Conservation (phyloP, 768 basidiomycete species). For the Naganishia randhawae region DNA sequence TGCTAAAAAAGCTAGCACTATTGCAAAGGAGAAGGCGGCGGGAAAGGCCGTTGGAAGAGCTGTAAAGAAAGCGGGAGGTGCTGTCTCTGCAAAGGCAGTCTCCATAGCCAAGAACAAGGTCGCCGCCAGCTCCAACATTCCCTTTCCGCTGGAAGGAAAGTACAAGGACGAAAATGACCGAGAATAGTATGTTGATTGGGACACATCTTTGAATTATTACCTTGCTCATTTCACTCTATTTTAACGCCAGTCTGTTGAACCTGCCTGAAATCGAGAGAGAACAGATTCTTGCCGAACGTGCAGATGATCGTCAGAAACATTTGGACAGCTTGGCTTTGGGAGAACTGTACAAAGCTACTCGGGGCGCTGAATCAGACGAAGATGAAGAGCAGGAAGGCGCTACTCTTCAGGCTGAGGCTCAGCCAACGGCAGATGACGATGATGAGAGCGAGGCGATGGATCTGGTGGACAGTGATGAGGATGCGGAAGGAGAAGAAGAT, state of each 20-base stretch:
- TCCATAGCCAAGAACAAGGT: constrained; percentile 23
- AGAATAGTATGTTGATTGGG: constrained; percentile 60
- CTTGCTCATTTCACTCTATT: background rate
- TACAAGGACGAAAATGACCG: constrained; percentile 81
- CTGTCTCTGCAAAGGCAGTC: constrained; percentile 9
- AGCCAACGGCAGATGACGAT: constrained; percentile 26
- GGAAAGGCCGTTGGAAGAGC: constrained; percentile 23
- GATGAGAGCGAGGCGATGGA: constrained; percentile 44
- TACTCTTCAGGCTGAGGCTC: background rate
- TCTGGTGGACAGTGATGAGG: constrained; percentile 42
- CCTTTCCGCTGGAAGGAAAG: constrained; percentile 87
- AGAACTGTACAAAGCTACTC: constrained; percentile 25
- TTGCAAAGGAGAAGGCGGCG: constrained; percentile 25
- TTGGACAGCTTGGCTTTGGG: constrained; percentile 27
- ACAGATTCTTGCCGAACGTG: constrained; percentile 71
- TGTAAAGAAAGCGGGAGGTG: constrained; percentile 19
- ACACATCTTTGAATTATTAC: background rate
- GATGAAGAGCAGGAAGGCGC: constrained; percentile 10
- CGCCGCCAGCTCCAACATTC: constrained; percentile 36
- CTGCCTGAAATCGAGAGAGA: constrained; percentile 89
- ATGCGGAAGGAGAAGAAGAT: constrained; percentile 29
- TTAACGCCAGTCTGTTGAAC: constrained; percentile 61
- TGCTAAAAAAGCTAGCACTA: constrained; percentile 17
- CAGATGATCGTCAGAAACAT: constrained; percentile 70
- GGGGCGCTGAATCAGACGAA: constrained; percentile 26